phyloP scores from a whole-genome alignment of 768 basidiomycete species.

The Rubroboletus satanas region DNA sequence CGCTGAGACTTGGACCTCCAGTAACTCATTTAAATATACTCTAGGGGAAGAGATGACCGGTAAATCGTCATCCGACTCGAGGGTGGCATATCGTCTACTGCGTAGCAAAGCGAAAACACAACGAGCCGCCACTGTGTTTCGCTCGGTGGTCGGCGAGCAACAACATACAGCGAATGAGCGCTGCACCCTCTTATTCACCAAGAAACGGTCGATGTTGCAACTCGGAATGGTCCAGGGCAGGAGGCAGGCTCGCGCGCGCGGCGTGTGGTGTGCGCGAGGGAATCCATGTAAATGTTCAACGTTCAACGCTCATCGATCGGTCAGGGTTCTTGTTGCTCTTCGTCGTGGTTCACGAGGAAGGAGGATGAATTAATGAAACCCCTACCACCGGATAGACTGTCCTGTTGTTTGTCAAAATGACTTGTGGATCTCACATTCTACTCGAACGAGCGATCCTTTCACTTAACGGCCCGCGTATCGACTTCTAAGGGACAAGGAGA shows the following conservation, averaged over 20 bases:
- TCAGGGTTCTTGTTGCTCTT: not conserved
- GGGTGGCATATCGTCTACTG: not conserved
- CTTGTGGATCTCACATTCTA: not conserved
- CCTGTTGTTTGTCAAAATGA: not conserved
- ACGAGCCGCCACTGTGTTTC: not conserved
- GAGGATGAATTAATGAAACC: not conserved
- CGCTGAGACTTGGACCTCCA: not conserved
- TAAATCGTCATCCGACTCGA: not conserved
- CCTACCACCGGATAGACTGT: not conserved
- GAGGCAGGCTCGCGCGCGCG: not conserved
- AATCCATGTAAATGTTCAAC: not conserved
- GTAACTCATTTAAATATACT: not conserved
- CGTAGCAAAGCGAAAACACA: not conserved
- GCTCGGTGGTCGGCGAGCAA: not conserved
- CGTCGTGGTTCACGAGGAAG: not conserved
- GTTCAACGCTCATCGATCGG: no score
- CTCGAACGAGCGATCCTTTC: not conserved
- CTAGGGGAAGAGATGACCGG: not conserved
- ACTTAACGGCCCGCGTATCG: no score
- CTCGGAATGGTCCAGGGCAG: not conserved
- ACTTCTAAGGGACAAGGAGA: not conserved
- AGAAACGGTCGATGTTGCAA: not conserved
- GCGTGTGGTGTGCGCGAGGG: not conserved
- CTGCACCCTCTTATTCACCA: no score
- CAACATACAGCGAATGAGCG: not conserved